phyloP scores from a whole-genome alignment of 176 grass and related monocot genomes.

The Bonia amplexicaulis region DNA sequence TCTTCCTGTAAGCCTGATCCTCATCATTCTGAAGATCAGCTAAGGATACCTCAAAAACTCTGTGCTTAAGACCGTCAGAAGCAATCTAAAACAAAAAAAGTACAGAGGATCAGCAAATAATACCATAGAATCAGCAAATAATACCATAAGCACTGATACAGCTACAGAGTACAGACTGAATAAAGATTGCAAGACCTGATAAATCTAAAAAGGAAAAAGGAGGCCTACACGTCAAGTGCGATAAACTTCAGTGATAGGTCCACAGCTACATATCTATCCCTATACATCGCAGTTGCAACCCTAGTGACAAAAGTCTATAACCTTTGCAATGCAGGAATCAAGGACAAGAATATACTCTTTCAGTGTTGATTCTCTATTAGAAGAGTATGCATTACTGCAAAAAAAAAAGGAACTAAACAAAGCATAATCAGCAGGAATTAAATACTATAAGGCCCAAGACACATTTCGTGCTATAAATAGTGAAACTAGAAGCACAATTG shows the following conservation, averaged over 20 bases:
- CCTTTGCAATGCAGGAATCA: neutral
- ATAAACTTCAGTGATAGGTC: neutral
- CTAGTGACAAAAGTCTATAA: neutral
- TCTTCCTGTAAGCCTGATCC: constrained; percentile 88
- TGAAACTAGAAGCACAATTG: neutral
- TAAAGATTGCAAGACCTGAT: neutral
- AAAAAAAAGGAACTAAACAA: neutral
- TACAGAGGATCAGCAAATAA: neutral
- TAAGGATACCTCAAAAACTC: constrained; percentile 79
- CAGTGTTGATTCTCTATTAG: neutral
- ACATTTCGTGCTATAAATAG: too few species aligned
- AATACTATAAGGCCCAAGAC: neutral
- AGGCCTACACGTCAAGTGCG: too few species aligned
- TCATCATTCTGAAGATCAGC: constrained; percentile 83
- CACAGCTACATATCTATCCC: neutral
- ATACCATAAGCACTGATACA: neutral
- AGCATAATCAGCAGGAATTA: neutral
- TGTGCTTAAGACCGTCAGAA: constrained; percentile 81
- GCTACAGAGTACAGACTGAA: neutral
- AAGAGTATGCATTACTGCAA: neutral
- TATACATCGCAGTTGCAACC: neutral
- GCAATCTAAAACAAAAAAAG: constrained; percentile 56
- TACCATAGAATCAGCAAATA: neutral
- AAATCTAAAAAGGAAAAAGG: neutral
- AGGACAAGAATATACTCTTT: neutral